Conservation (phyloP, 1,139 yeast genomes). For the Pichia sp. region DNA sequence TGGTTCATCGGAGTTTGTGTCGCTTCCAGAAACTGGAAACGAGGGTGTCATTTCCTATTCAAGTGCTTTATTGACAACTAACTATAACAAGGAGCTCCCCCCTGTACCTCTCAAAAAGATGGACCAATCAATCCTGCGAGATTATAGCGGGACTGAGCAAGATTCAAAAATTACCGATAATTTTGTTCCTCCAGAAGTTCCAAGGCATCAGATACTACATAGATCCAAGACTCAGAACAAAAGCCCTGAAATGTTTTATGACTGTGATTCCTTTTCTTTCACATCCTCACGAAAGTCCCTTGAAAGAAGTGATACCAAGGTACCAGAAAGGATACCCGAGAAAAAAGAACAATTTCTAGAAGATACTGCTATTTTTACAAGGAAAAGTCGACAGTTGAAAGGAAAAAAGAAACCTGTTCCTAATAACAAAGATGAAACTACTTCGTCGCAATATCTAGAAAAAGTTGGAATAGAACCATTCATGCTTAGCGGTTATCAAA, state of each 20-base stretch:
- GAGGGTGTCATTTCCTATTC: neutral
- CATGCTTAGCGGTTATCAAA: constrained; percentile 29
- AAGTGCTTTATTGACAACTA: constrained; percentile 4
- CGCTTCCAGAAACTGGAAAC: neutral
- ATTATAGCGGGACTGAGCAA: constrained; percentile 14
- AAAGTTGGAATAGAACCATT: constrained; percentile 27
- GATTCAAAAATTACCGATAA: constrained; percentile 2
- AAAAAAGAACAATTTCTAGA: constrained; percentile 17
- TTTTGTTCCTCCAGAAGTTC: constrained; percentile 17
- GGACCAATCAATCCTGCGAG: constrained; percentile 22
- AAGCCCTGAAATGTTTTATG: neutral
- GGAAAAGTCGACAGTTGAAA: constrained; percentile 12
- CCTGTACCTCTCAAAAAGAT: constrained; percentile 19
- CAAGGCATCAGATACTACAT: constrained; percentile 12
- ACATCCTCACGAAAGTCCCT: neutral
- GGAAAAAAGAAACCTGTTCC: neutral
- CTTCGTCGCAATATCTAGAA: constrained; percentile 21
- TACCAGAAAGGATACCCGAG: neutral
- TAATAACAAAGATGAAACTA: constrained; percentile 10
- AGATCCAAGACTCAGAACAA: neutral
- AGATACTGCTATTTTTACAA: constrained; percentile 24
- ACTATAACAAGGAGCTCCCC: constrained; percentile 19
- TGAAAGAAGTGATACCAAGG: neutral
- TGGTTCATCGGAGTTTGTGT: constrained; percentile 2
- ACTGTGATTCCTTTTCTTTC: constrained; percentile 9